These are phyloP conservation scores for Fusarium marasasianum DNA, from an alignment of 2,329 filamentous ascomycete species.

Conservation along the genomic window DNA sequence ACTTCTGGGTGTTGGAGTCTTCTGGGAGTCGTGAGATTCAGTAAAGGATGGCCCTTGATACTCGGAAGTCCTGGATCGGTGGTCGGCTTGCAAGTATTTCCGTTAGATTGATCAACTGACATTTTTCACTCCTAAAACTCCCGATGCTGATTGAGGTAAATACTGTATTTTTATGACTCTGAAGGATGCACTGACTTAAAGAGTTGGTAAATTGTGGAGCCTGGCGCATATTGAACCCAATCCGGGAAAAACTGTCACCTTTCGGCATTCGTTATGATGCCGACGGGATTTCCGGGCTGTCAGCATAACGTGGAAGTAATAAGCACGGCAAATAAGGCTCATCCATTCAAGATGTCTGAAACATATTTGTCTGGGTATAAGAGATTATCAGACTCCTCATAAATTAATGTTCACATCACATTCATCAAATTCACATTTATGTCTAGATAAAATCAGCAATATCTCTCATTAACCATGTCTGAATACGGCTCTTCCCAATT, in stretches of 20 bases:
- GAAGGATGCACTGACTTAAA: neutral
- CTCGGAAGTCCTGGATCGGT: no score
- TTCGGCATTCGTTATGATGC: neutral
- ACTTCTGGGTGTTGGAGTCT: neutral
- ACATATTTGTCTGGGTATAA: fast-evolving
- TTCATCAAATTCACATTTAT: neutral
- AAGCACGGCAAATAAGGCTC: neutral
- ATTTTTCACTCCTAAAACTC: neutral
- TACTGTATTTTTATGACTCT: neutral
- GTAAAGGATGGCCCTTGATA: no score
- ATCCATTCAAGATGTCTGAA: neutral
- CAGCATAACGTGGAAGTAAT: neutral
- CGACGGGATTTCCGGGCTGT: constrained; percentile 1
- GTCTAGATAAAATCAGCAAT: fast-evolving
- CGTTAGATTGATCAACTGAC: neutral
- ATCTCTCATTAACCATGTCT: neutral
- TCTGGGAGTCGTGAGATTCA: neutral
- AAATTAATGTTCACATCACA: fast-evolving
- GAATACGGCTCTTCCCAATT: neutral
- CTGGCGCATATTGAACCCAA: neutral
- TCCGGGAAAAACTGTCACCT: neutral
- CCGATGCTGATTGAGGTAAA: neutral
- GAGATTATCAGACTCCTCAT: fast-evolving
- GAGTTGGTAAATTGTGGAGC: neutral
- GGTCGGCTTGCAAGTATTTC: neutral